Percentiles rank a stretch among this genome's conserved stretches.
Conservation (phyloP, 805 yeast species). For the Lipomyces starkeyi region DNA sequence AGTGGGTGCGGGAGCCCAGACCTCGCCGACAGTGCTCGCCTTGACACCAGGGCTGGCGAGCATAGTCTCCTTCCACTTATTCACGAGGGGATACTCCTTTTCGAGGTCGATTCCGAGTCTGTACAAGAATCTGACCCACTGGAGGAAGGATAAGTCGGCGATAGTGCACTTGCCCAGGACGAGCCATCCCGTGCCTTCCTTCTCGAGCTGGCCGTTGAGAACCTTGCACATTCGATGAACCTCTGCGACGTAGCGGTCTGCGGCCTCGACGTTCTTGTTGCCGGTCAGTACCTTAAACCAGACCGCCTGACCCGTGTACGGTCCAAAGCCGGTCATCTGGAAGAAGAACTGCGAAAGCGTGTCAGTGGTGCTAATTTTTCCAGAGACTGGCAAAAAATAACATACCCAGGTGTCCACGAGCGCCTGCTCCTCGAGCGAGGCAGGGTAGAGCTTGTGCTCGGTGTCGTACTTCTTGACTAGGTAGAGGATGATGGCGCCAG, state of each 20-base stretch:
- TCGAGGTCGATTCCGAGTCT: slow-evolving; percentile 82
- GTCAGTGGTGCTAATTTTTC: neutral
- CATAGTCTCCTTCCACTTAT: slow-evolving; percentile 90
- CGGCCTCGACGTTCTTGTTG: slow-evolving; percentile 78
- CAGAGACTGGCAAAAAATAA: neutral
- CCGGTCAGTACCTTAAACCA: slow-evolving; percentile 86
- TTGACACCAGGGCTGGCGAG: slow-evolving; percentile 87
- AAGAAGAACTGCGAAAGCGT: slow-evolving; percentile 23
- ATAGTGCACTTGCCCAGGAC: slow-evolving; percentile 78
- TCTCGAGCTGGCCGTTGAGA: slow-evolving; percentile 80
- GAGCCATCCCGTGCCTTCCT: slow-evolving; percentile 87
- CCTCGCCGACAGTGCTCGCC: slow-evolving; percentile 36
- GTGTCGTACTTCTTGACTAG: slow-evolving; percentile 61
- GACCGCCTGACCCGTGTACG: slow-evolving; percentile 74
- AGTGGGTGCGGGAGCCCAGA: slow-evolving; percentile 17
- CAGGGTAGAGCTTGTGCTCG: slow-evolving; percentile 52
- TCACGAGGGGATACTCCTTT: slow-evolving; percentile 80
- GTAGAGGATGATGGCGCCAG: slow-evolving; percentile 84
- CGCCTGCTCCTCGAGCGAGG: slow-evolving; percentile 34
- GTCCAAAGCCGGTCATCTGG: slow-evolving; percentile 38
- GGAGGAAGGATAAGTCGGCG: slow-evolving; percentile 87
- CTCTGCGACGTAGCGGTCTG: slow-evolving; percentile 83
- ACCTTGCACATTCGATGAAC: slow-evolving; percentile 89
- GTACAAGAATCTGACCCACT: slow-evolving; percentile 91
- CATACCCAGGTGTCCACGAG: slow-evolving; percentile 38